Conservation (phyloP, 192 early-diverging fungal genomes). For the Ambispora gerdemannii region DNA sequence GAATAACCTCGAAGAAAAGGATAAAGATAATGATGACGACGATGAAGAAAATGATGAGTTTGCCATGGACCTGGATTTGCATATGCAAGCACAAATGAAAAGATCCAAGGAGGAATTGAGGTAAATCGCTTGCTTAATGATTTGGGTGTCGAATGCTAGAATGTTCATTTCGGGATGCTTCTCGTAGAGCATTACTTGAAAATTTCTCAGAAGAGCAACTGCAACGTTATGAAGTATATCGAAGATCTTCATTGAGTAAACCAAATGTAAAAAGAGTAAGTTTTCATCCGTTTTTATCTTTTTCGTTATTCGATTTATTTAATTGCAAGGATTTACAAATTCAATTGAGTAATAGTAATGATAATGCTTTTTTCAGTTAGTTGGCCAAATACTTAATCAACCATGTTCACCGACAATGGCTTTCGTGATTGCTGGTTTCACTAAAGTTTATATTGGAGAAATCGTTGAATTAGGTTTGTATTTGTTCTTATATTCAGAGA, state of each 20-base stretch:
- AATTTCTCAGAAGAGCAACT: conserved; percentile 70
- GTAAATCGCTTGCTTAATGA: conserved; percentile 24
- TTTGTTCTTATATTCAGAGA: neutral
- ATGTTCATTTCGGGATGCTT: neutral
- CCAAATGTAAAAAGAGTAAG: conserved; percentile 70
- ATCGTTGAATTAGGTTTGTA: conserved; percentile 75
- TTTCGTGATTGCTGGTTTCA: conserved; percentile 84
- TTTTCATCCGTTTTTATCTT: neutral
- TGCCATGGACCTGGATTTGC: conserved; percentile 44
- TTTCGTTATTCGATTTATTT: no score
- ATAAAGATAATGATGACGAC: conserved; percentile 46
- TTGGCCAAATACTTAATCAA: conserved; percentile 67
- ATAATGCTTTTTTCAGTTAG: conserved; percentile 41
- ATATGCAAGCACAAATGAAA: conserved; percentile 44
- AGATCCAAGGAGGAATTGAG: conserved; percentile 57
- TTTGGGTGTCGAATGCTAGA: neutral
- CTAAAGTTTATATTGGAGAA: conserved; percentile 89
- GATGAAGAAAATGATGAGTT: conserved; percentile 52
- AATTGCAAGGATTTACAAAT: no score
- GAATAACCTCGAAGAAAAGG: conserved; percentile 13
- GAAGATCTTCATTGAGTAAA: conserved; percentile 73
- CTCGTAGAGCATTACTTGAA: conserved; percentile 55
- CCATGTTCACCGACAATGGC: conserved; percentile 66
- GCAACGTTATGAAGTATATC: conserved; percentile 78
- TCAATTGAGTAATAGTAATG: neutral